Percentiles rank a stretch among this genome's conserved stretches.
These are phyloP conservation scores for Glutinoglossum americanum DNA, from an alignment of 495 filamentous ascomycete genomes.

Conservation along the genomic window DNA sequence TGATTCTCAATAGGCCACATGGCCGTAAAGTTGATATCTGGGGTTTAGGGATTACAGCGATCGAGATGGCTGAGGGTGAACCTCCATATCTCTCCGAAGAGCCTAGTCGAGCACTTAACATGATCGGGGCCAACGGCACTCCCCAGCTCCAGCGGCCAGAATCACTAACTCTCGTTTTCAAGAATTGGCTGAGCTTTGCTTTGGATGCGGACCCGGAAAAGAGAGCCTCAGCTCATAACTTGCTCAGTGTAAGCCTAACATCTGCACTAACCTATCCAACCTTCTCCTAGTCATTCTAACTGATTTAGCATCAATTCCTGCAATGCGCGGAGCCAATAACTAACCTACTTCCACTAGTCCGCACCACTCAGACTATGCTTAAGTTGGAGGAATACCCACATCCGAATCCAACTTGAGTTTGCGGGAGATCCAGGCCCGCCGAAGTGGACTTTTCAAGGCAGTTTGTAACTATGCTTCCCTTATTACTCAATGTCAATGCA, in stretches of 20 bases:
- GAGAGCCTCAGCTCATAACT: slow-evolving; percentile 78
- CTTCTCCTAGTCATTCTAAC: no score
- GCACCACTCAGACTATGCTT: no score
- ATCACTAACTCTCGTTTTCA: slow-evolving; percentile 55
- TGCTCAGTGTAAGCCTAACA: slow-evolving; percentile 81
- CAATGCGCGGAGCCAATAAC: no score
- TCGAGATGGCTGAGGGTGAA: slow-evolving; percentile 99
- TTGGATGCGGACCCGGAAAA: slow-evolving; percentile 94
- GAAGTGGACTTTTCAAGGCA: no score
- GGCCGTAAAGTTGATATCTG: slow-evolving; percentile 97
- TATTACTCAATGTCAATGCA: no score
- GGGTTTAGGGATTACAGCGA: slow-evolving; percentile 98
- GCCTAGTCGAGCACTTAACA: slow-evolving; percentile 74
- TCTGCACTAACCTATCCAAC: no score
- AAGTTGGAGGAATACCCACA: no score
- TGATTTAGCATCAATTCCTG: no score
- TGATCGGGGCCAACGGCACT: slow-evolving; percentile 95
- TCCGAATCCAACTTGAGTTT: no score
- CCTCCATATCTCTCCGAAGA: slow-evolving; percentile 95
- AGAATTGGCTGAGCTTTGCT: slow-evolving; percentile 74
- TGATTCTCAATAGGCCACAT: slow-evolving; percentile 95
- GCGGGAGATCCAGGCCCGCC: no score
- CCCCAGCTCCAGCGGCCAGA: slow-evolving; percentile 88
- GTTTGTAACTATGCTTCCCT: no score
- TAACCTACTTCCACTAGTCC: no score